Conservation (phyloP, 352 stramenopile species). For the Globisporangium splendens region DNA sequence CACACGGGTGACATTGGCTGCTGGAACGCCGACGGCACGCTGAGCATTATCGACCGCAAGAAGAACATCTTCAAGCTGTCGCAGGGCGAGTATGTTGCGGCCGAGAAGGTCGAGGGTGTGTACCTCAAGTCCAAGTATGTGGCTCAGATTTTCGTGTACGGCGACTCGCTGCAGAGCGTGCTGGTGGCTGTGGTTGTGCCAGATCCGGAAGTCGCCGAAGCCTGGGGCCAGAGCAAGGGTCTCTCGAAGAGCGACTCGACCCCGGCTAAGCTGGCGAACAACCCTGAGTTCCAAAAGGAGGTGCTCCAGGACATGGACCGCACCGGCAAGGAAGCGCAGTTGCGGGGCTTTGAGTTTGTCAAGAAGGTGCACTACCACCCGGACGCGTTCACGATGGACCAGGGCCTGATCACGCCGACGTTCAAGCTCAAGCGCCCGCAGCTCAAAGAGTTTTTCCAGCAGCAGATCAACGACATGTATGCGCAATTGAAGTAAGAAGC, state of each 20-base stretch:
- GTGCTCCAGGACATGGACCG: slow-evolving; percentile 74
- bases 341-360: slow-evolving; percentile 92
- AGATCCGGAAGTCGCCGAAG: slow-evolving; percentile 58
- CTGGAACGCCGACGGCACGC: slow-evolving; percentile 93
- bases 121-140: slow-evolving; percentile 93
- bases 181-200: slow-evolving; percentile 94
- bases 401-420: slow-evolving; percentile 92
- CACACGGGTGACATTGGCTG: slow-evolving; percentile 96
- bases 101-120: slow-evolving; percentile 96
- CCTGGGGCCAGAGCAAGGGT: slow-evolving; percentile 39
- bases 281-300: slow-evolving; percentile 45
- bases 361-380: slow-evolving; percentile 86
- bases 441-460: slow-evolving; percentile 47
- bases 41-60: slow-evolving; percentile 90
- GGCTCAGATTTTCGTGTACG: slow-evolving; percentile 94
- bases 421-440: slow-evolving; percentile 93
- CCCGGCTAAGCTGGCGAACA: slow-evolving; percentile 33
- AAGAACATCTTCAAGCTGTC: slow-evolving; percentile 95
- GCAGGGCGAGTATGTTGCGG: slow-evolving; percentile 95
- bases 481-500: slow-evolving; percentile 25
- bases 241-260: slow-evolving; percentile 29
- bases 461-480: slow-evolving; percentile 54
- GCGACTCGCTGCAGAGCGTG: slow-evolving; percentile 92
- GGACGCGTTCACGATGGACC: slow-evolving; percentile 87
- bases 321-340: slow-evolving; percentile 43